phyloP scores from a whole-genome alignment of 768 basidiomycete genomes.

The Botryobasidium botryosum region DNA sequence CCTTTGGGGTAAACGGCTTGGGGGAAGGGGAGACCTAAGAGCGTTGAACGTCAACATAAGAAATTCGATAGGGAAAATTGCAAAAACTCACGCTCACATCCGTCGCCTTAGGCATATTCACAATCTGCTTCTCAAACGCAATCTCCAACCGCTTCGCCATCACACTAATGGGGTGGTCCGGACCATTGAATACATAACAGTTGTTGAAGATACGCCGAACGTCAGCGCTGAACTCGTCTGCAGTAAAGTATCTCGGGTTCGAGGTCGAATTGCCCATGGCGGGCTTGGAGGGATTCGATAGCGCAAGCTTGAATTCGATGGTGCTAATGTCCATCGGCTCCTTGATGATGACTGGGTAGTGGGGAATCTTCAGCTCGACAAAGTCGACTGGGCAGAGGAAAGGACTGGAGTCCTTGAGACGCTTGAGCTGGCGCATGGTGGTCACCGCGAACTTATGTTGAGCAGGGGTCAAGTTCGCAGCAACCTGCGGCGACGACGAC shows the following conservation, averaged over 20 bases:
- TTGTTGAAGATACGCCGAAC: slow-evolving; percentile 82
- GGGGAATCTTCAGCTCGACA: slow-evolving; percentile 49
- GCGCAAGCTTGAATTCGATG: slow-evolving; percentile 68
- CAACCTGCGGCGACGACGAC: not conserved
- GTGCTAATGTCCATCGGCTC: slow-evolving; percentile 90
- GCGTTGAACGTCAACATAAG: too few species aligned
- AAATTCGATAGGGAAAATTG: too few species aligned
- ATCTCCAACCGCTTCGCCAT: slow-evolving; percentile 72
- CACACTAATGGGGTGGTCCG: slow-evolving; percentile 56
- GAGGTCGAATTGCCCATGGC: slow-evolving; percentile 33
- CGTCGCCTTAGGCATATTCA: slow-evolving; percentile 58
- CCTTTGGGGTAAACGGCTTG: slow-evolving; percentile 25
- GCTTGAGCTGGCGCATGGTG: slow-evolving; percentile 68
- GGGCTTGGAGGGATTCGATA: slow-evolving; percentile 65
- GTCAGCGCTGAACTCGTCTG: slow-evolving; percentile 75
- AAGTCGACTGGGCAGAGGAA: slow-evolving; percentile 84
- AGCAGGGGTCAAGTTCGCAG: slow-evolving; percentile 33
- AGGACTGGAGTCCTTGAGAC: slow-evolving; percentile 62
- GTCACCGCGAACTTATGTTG: slow-evolving; percentile 72
- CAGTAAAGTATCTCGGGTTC: slow-evolving; percentile 60
- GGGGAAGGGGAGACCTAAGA: too few species aligned
- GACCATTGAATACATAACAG: slow-evolving; percentile 82
- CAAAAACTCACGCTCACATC: slow-evolving; percentile 43
- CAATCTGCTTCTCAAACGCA: slow-evolving; percentile 75
- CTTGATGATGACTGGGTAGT: slow-evolving; percentile 75